A percentile compares a stretch with the other conserved stretches of the same genome.
Evolutionary conservation across 2,329 filamentous ascomycete genomes (phyloP).

Genomic region (Chaetomium globosum): DNA sequence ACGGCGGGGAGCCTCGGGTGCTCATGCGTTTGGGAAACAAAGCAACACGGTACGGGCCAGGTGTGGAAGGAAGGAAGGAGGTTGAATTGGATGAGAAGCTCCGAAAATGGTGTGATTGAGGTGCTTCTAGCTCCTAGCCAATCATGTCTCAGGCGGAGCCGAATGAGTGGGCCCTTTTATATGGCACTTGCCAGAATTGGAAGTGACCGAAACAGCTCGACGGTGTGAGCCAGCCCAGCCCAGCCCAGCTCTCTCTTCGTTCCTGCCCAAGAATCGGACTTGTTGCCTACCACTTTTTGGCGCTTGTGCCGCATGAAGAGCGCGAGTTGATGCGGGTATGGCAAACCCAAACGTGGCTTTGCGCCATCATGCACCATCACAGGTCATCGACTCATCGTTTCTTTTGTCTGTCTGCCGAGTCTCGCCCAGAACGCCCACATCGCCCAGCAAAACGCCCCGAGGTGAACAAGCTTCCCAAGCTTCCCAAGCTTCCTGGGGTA

Average conservation of each 20-base stretch:
- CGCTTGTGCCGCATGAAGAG: not conserved
- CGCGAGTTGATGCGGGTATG: not conserved
- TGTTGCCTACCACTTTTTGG: not conserved
- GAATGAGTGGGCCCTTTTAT: not conserved
- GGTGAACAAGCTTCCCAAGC: constrained; percentile 27
- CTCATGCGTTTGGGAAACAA: constrained; percentile 9
- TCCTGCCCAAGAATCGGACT: constrained; percentile 7
- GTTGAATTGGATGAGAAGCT: constrained; percentile 16
- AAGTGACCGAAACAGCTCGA: not conserved
- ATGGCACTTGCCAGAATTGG: constrained; percentile 20
- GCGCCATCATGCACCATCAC: constrained; percentile 5
- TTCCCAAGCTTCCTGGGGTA: constrained; percentile 25
- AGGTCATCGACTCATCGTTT: not conserved
- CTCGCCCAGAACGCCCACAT: not conserved
- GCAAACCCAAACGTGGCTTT: constrained; percentile 1
- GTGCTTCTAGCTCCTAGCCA: not conserved
- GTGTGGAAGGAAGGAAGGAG: constrained; percentile 4
- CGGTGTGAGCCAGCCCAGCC: too few species aligned
- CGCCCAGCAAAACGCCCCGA: constrained; percentile 10
- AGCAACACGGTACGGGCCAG: not conserved
- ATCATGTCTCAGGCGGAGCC: constrained; percentile 1
- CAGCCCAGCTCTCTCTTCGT: not conserved
- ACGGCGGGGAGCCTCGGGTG: not conserved
- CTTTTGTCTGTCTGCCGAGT: not conserved
- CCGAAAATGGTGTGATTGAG: constrained; percentile 24